Evolutionary conservation across 441 rosid species (phyloP).

Genomic region (Jatropha multifida): DNA sequence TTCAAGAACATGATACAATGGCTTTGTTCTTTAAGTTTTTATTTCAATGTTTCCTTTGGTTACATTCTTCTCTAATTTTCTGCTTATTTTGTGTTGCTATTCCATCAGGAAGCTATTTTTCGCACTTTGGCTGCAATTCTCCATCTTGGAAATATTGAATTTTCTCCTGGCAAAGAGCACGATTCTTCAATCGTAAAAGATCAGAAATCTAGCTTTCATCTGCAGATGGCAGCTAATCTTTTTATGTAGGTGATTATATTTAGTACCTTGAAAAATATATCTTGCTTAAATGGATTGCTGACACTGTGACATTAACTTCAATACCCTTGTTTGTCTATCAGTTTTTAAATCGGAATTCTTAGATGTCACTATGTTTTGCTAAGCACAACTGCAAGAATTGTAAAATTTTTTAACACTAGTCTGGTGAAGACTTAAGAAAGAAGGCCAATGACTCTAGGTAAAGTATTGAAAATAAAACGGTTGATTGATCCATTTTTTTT

Average conservation of each 20-base stretch:
- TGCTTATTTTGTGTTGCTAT: constrained; percentile 15
- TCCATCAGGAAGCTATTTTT: constrained; percentile 78
- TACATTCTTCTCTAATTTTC: constrained; percentile 20
- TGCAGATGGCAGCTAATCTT: constrained; percentile 90
- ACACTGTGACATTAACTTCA: not conserved
- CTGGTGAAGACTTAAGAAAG: not conserved
- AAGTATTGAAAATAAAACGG: not conserved
- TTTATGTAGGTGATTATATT: constrained; percentile 60
- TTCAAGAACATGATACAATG: constrained; percentile 26
- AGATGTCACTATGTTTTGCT: not conserved
- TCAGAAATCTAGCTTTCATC: constrained; percentile 66
- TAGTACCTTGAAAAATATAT: constrained; percentile 18
- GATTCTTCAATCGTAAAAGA: constrained; percentile 86
- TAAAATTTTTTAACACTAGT: constrained; percentile 2
- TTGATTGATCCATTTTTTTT: not conserved
- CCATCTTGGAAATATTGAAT: constrained; percentile 92
- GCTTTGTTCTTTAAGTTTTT: constrained; percentile 3
- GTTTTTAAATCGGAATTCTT: not conserved
- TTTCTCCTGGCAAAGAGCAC: constrained; percentile 91
- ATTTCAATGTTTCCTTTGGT: constrained; percentile 13
- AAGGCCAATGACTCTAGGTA: not conserved
- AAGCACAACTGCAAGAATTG: not conserved
- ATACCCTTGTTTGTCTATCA: constrained; percentile 4
- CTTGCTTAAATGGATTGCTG: constrained; percentile 15
- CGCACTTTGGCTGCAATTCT: constrained; percentile 91